Evolutionary conservation across 352 stramenopile genomes (phyloP).

Genomic region (Nothophytophthora sp.): DNA sequence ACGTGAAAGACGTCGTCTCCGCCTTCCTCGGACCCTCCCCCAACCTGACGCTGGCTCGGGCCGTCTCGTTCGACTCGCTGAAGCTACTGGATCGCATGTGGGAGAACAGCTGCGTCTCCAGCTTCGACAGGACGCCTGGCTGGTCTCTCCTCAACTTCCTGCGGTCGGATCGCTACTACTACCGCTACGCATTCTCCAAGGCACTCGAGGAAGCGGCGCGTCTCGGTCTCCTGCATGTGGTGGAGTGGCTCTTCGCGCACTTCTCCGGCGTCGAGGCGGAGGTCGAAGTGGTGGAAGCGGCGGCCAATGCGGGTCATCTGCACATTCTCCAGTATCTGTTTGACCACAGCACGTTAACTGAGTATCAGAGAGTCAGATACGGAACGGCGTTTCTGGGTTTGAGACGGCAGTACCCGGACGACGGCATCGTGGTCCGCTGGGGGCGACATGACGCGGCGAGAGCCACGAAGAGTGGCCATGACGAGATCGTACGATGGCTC

Average conservation of each 20-base stretch:
- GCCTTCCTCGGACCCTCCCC: neutral
- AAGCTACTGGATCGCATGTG: neutral
- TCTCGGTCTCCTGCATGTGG: neutral
- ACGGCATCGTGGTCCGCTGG: too few relatives aligned
- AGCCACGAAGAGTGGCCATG: neutral
- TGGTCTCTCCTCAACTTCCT: constrained; percentile 1
- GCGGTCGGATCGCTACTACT: neutral
- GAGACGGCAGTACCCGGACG: too few relatives aligned
- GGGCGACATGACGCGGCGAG: too few relatives aligned
- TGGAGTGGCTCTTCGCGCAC: neutral
- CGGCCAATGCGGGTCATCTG: neutral
- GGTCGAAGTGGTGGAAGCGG: neutral
- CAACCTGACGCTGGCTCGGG: neutral
- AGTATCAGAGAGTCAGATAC: too few relatives aligned
- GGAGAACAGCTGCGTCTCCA: neutral
- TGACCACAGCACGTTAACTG: too few relatives aligned
- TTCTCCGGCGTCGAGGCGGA: neutral
- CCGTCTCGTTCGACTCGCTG: neutral
- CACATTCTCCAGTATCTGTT: neutral
- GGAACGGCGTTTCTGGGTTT: too few relatives aligned
- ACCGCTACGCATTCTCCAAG: neutral
- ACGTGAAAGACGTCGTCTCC: neutral
- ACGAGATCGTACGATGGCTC: neutral
- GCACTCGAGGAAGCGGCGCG: neutral
- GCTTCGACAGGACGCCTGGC: neutral